Base-by-base conservation (phyloP, 192 early-diverging fungal genomes). In the Coemansia sp. region DNA sequence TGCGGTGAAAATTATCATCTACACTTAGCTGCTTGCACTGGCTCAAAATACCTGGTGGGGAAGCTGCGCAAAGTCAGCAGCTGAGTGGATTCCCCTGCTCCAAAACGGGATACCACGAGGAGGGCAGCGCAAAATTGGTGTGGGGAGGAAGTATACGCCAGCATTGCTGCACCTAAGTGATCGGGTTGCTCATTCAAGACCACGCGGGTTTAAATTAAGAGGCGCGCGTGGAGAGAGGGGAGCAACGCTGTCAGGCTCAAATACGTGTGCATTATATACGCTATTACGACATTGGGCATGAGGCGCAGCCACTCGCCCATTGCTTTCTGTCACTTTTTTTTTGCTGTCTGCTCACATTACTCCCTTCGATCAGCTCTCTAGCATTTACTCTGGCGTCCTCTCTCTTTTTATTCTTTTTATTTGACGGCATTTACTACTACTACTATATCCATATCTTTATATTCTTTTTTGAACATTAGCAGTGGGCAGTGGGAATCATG, bases 401-500 rank as follows among this genome's bases (percentile, higher is more conserved):
- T 60, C 40, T 19, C 27, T 42, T 42, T 15, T 20, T 19, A 2
- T 39, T 59, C 19, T 59, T 59, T 39, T 59, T 6, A 11, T 24
- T 22, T 14, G 53, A 43, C 40, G 4, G 19, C 29, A 2, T 42
- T 57, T 41, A 22, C 17, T 65, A 29, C 47, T 36, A 15, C 12
- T 40, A 35, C 39, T 43, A 14, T 27, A 19, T 45, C 19, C 19
- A 20, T 25, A 53, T 17, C 20, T 53, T 60, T 41, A 17, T 64
- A 38, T 40, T 40, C 31, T 42, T 19, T 29, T 41, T 38, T 1
- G 36, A 8, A 20, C 2, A 11, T n/a, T n/a, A n/a, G n/a, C n/a
- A n/a, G n/a, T n/a, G n/a, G 19, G 56, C 35, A 19, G 15, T 37
- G 32, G 4, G n/a, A 38, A 38, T 37, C 32, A 80, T 80, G 77